Conservation (phyloP, 495 filamentous ascomycete genomes). For the Pseudevernia furfuracea region DNA sequence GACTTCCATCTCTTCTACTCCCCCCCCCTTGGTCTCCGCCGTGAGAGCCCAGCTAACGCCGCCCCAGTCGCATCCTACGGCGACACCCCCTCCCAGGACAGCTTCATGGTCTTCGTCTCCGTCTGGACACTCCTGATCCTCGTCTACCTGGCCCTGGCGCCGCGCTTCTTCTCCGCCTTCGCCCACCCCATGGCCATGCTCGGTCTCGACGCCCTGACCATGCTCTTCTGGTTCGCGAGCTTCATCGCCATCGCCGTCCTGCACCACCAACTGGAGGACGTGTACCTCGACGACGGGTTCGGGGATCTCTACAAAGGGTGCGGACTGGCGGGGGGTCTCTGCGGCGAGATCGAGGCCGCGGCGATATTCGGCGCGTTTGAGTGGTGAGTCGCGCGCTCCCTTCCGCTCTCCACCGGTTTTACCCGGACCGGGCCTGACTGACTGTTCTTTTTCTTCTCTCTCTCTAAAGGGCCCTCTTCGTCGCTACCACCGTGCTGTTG, state of each 20-base stretch:
- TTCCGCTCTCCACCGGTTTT: not conserved
- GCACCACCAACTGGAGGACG: constrained; percentile 37
- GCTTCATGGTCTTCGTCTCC: constrained; percentile 69
- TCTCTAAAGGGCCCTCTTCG: constrained; percentile 54
- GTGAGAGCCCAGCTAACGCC: not conserved
- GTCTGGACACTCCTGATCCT: constrained; percentile 68
- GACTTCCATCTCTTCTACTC: not conserved
- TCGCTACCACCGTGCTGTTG: constrained; percentile 39
- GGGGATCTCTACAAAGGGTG: not conserved
- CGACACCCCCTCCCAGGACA: constrained; percentile 42
- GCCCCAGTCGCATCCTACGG: constrained; percentile 29
- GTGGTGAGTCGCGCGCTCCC: constrained; percentile 52
- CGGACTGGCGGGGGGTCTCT: constrained; percentile 30
- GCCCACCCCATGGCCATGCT: constrained; percentile 52
- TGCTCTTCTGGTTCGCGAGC: constrained; percentile 84
- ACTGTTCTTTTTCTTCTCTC: not conserved
- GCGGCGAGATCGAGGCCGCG: constrained; percentile 44
- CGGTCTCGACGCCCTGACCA: constrained; percentile 60
- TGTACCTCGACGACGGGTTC: constrained; percentile 28
- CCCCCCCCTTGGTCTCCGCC: not conserved
- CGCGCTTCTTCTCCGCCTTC: constrained; percentile 50
- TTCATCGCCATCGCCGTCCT: constrained; percentile 66
- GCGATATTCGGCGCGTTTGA: constrained; percentile 52
- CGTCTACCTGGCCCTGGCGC: constrained; percentile 55
- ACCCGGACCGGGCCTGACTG: not conserved